Evolutionary conservation across 441 rosid species (phyloP).

Genomic region (Brassica hybrid): DNA sequence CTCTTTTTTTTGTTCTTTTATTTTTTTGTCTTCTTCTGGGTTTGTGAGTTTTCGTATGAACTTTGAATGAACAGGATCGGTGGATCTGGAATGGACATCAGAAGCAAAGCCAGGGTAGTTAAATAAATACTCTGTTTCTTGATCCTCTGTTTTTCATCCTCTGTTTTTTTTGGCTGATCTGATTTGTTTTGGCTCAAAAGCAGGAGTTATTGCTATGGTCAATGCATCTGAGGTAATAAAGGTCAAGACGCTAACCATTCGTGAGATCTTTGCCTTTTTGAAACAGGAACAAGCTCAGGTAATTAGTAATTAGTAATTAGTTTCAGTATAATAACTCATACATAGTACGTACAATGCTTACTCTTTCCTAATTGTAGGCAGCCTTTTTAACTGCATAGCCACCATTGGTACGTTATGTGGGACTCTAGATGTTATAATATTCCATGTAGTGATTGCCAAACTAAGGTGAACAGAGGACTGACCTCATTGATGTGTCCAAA

Average conservation of each 20-base stretch:
- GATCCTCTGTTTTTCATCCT: slow-evolving; percentile 22
- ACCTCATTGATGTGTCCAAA: background rate
- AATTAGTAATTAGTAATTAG: background rate
- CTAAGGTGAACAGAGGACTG: background rate
- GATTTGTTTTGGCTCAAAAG: background rate
- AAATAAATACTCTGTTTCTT: background rate
- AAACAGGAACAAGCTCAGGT: background rate
- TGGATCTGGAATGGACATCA: background rate
- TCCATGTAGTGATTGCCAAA: background rate
- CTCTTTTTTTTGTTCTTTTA: too few species aligned
- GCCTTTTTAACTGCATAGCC: too few species aligned
- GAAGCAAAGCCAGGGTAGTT: background rate
- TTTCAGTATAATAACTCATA: background rate
- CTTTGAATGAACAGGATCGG: background rate
- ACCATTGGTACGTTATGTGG: too few species aligned
- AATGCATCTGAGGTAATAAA: background rate
- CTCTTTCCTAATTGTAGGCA: too few species aligned
- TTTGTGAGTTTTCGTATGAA: slow-evolving; percentile 7
- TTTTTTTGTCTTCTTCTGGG: background rate
- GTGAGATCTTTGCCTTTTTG: background rate
- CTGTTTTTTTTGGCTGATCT: slow-evolving; percentile 7
- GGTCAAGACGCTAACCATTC: background rate
- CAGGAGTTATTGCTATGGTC: background rate
- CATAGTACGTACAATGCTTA: background rate
- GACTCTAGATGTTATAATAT: too few species aligned